Conservation (phyloP, 495 filamentous ascomycete species). For the Hypoxylon intermedium region DNA sequence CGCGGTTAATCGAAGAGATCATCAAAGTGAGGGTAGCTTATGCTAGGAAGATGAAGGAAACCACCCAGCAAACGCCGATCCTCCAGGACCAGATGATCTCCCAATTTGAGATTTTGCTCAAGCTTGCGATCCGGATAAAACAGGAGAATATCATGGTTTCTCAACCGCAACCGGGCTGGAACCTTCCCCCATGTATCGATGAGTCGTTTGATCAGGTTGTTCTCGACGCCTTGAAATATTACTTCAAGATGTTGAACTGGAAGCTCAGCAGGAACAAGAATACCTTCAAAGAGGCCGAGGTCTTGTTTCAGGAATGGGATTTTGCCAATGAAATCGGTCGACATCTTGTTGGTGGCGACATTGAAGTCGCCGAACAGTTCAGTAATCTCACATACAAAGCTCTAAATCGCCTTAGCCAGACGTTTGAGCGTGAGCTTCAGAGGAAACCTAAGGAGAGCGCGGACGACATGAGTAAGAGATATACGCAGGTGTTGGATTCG, state of each 20-base stretch:
- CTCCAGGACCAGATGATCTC: conserved; percentile 96
- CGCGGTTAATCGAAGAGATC: conserved; percentile 93
- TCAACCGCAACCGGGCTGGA: conserved; percentile 90
- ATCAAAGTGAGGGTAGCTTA: conserved; percentile 92
- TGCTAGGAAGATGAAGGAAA: conserved; percentile 91
- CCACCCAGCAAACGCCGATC: conserved; percentile 80
- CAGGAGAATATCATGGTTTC: conserved; percentile 83
- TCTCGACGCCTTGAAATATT: conserved; percentile 92
- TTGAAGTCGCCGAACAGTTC: conserved; percentile 99
- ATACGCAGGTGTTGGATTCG: conserved; percentile 92
- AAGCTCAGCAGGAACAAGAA: conserved; percentile 97
- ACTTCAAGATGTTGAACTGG: conserved; percentile 97
- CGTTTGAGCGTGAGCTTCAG: conserved; percentile 91
- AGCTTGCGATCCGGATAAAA: conserved; percentile 90
- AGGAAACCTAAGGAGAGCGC: conserved; percentile 80
- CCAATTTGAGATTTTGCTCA: conserved; percentile 92
- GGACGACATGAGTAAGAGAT: conserved; percentile 91
- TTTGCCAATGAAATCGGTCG: conserved; percentile 92
- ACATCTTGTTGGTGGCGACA: conserved; percentile 87
- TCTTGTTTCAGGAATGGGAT: conserved; percentile 95
- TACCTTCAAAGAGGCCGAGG: conserved; percentile 97
- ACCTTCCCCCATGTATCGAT: conserved; percentile 93
- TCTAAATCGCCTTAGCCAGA: conserved; percentile 80
- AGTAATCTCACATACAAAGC: conserved; percentile 92
- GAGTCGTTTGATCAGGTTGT: conserved; percentile 97